Percentiles rank a stretch among this genome's conserved stretches.
These are phyloP conservation scores for Nicotiana obtusifolia DNA, from an alignment of 257 asterid species.

Conservation along the genomic window DNA sequence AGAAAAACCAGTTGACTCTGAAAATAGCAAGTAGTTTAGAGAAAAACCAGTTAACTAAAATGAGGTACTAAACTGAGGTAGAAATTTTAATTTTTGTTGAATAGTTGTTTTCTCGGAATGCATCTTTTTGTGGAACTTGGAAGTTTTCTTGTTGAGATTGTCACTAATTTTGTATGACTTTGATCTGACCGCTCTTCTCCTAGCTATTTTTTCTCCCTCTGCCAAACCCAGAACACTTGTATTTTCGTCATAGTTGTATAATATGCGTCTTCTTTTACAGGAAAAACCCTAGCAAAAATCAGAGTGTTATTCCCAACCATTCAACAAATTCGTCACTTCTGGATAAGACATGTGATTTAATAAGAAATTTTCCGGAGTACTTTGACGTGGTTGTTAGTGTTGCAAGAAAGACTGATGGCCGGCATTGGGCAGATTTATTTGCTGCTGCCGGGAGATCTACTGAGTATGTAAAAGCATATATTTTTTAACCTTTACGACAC, in stretches of 20 bases:
- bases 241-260: not conserved
- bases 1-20: not conserved
- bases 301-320: constrained; percentile 37
- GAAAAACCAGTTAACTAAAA: not conserved
- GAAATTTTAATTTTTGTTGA: not conserved
- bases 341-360: constrained; percentile 94
- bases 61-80: not conserved
- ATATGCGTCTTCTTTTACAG: constrained; percentile 35
- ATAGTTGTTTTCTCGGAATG: not conserved
- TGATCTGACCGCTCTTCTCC: not conserved
- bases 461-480: constrained; percentile 54
- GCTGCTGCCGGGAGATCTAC: constrained; percentile 96
- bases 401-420: constrained; percentile 99
- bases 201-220: not conserved
- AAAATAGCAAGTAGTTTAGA: not conserved
- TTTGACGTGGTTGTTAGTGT: constrained; percentile 98
- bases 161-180: not conserved
- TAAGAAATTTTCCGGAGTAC: constrained; percentile 88
- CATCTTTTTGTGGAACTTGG: not conserved
- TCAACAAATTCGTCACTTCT: constrained; percentile 49
- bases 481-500: constrained; percentile 9
- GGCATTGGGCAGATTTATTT: constrained; percentile 98
- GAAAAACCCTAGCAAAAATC: constrained; percentile 62
- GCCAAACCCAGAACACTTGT: not conserved
- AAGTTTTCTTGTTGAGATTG: not conserved